Conservation (phyloP, 2,329 filamentous ascomycete species). For the Colletotrichum filicis region DNA sequence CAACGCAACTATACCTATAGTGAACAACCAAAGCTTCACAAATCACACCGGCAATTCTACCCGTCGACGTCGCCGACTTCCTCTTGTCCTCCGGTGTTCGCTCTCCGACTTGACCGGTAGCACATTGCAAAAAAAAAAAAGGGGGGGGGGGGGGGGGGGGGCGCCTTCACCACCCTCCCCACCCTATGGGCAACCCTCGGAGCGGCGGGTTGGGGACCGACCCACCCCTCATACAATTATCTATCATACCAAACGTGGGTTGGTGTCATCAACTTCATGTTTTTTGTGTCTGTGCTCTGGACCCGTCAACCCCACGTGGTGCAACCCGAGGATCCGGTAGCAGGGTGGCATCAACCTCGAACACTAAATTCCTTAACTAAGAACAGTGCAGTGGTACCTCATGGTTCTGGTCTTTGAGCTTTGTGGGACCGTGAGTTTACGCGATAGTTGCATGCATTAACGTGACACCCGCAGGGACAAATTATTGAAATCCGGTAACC, state of each 20-base stretch:
- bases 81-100: background rate
- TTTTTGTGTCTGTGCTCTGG: too few relatives aligned
- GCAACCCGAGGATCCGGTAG: background rate
- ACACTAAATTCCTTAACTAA: background rate
- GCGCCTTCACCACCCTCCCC: too few relatives aligned
- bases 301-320: conserved; percentile 25
- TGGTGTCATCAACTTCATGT: too few relatives aligned
- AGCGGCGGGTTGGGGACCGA: too few relatives aligned
- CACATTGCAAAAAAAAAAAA: conserved; percentile 23
- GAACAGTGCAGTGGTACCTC: background rate
- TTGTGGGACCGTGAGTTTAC: background rate
- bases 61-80: conserved; percentile 16
- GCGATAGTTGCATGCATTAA: background rate
- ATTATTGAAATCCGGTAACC: background rate
- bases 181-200: too few relatives aligned
- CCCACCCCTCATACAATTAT: too few relatives aligned
- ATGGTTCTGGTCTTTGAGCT: background rate
- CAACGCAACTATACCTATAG: background rate
- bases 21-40: background rate
- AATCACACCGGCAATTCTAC: background rate
- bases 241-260: too few relatives aligned
- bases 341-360: background rate
- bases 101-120: conserved; percentile 22
- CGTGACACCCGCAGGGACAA: background rate
- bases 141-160: too few relatives aligned